Evolutionary conservation across 768 basidiomycete species (phyloP), one percentile per base, ranked within the genome.

Genomic region (Rubroboletus pulcherrimus): DNA sequence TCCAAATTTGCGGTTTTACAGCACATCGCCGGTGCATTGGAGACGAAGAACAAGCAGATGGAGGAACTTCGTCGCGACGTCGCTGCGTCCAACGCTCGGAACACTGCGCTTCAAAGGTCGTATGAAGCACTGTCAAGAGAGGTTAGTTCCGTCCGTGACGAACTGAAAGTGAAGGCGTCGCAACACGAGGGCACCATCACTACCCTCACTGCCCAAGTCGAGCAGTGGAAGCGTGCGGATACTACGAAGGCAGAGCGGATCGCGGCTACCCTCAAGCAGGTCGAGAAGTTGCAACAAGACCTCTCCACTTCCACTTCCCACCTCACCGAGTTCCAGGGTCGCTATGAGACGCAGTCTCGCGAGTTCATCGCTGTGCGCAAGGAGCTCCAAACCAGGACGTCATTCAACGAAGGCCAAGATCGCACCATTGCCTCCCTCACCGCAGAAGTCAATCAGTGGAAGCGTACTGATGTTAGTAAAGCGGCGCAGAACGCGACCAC

Each of bases 301-400:
- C 10, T 47, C 11, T 38, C 48, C 7, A 42, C 39, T 30, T 48
- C 29, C 38, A 33, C 40, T 1, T 38, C 39, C 8, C 47, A 48
- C 10, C 21, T 54, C 35, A 11, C 49, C 4, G 53, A 55, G 8
- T 34, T 60, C 6, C 49, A 51, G 7, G 10, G 2, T 6, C 49
- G 57, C 12, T 60, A 44, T 14, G 37, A 39, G 9, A n/a, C n/a
- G 5, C 58, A 51, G n/a, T 60, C 59, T 3, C 19, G 33, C 8
- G 40, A 59, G 29, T 7, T 58, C n/a, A 15, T 17, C 2, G 5
- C 38, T 14, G 3, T 40, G 15, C 48, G 38, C 33, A 56, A 17
- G 1, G 37, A 56, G n/a, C 38, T 50, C 7, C 43, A 45, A 3
- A 21, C 11, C n/a, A 30, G 5, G 26, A 35, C 19, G 26, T 30